A percentile compares a stretch with the other conserved stretches of the same genome.
These are phyloP conservation scores for Neurospora hispaniola DNA, from an alignment of 495 filamentous ascomycete species.

Conservation along the genomic window DNA sequence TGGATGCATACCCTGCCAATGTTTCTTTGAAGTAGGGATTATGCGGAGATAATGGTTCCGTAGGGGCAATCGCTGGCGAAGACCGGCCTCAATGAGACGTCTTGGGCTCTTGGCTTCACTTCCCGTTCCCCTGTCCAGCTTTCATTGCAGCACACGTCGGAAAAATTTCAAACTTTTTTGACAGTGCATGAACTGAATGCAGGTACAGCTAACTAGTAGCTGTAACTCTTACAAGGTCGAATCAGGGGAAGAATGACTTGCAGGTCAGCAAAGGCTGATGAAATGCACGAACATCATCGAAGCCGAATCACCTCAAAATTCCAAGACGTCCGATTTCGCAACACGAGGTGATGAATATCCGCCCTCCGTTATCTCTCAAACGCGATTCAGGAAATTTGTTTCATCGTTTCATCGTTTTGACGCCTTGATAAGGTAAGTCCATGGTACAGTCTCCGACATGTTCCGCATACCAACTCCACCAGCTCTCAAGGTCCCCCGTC, in stretches of 20 bases:
- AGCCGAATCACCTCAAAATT: neutral
- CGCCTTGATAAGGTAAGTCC: neutral
- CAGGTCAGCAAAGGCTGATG: neutral
- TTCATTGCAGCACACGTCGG: neutral
- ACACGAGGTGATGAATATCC: neutral
- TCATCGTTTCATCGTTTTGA: neutral
- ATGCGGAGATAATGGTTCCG: neutral
- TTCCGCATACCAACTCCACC: neutral
- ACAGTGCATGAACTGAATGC: neutral
- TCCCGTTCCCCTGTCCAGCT: neutral
- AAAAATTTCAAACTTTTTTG: neutral
- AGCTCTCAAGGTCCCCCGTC: neutral
- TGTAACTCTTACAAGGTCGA: neutral
- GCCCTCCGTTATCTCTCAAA: neutral
- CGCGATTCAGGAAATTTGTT: neutral
- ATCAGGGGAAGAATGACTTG: neutral
- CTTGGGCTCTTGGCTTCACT: neutral
- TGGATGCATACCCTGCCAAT: neutral
- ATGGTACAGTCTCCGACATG: neutral
- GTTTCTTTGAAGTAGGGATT: neutral
- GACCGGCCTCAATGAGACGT: neutral
- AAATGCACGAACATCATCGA: neutral
- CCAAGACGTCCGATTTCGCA: too few relatives aligned
- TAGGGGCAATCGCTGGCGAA: neutral
- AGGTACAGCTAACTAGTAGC: neutral